These are phyloP conservation scores for Mycotypha africana DNA, from an alignment of 371 early-diverging fungal genomes.

Conservation along the genomic window DNA sequence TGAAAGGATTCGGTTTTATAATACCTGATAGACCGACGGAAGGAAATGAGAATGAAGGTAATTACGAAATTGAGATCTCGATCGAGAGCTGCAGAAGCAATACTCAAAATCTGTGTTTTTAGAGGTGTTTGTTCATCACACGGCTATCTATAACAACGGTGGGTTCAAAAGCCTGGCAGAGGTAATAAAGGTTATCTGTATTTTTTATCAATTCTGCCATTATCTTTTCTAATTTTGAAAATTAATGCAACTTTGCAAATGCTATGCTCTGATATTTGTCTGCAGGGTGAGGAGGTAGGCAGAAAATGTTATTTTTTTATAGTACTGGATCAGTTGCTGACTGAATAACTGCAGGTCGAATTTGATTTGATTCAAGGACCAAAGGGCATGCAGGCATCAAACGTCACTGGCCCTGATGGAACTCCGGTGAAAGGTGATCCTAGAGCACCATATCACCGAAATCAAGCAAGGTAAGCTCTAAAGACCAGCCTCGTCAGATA, in stretches of 20 bases:
- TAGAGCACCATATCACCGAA: too few species aligned
- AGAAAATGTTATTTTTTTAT: not conserved
- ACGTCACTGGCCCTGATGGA: conserved; percentile 78
- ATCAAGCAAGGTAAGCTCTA: too few species aligned
- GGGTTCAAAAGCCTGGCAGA: conserved; percentile 85
- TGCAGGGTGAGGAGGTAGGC: conserved; percentile 50
- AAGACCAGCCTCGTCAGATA: too few species aligned
- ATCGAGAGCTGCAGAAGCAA: too few species aligned
- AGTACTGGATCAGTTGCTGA: not conserved
- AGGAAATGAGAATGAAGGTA: conserved; percentile 62
- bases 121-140: conserved; percentile 86
- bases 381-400: conserved; percentile 82
- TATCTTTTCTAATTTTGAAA: too few species aligned
- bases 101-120: too few species aligned
- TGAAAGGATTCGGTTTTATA: conserved; percentile 88
- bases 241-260: too few species aligned
- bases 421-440: conserved; percentile 61
- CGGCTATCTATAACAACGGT: conserved; percentile 77
- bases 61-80: too few species aligned
- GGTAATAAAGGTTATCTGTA: conserved; percentile 26
- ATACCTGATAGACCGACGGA: conserved; percentile 60
- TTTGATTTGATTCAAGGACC: conserved; percentile 76
- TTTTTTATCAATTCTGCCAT: not conserved
- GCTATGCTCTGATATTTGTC: too few species aligned
- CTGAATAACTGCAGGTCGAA: conserved; percentile 72